Percentiles rank a stretch among this genome's conserved stretches.
Evolutionary conservation across 1,139 yeast genomes (phyloP).

Genomic region (Zygosaccharomyces pseudobailii): DNA sequence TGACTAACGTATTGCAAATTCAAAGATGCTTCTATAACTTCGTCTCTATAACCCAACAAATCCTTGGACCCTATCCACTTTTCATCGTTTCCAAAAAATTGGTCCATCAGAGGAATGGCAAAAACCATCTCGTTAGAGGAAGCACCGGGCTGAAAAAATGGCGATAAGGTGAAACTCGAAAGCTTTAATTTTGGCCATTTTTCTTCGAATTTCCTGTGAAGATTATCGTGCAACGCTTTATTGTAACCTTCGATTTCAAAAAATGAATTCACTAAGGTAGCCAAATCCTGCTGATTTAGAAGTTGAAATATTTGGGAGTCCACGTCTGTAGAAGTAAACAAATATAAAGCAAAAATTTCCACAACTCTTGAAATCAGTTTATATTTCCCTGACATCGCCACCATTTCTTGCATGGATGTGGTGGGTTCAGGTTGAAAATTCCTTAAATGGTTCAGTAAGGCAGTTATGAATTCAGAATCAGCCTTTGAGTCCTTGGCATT

Average conservation of each 20-base stretch:
- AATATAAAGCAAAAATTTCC: conserved; percentile 67
- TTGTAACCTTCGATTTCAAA: conserved; percentile 41
- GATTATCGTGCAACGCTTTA: conserved; percentile 43
- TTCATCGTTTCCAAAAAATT: conserved; percentile 43
- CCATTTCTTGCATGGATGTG: conserved; percentile 27
- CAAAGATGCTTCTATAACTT: conserved; percentile 55
- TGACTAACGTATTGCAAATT: conserved; percentile 62
- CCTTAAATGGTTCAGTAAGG: conserved; percentile 41
- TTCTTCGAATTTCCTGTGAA: conserved; percentile 43
- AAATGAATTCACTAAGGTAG: conserved; percentile 34
- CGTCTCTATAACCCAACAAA: conserved; percentile 42
- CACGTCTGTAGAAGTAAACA: conserved; percentile 54
- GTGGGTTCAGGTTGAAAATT: conserved; percentile 23
- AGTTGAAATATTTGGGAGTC: conserved; percentile 43
- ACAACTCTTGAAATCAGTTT: conserved; percentile 62
- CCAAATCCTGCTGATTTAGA: conserved; percentile 40
- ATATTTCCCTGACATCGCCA: conserved; percentile 51
- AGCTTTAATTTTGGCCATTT: conserved; percentile 48
- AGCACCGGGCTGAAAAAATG: conserved; percentile 43
- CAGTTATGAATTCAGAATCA: conserved; percentile 48
- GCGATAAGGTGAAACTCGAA: conserved; percentile 49
- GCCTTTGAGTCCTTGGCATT: conserved; percentile 49
- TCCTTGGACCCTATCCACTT: conserved; percentile 44
- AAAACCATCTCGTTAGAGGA: conserved; percentile 55
- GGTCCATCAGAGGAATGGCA: conserved; percentile 60